phyloP scores from a whole-genome alignment of 768 basidiomycete species.

The Rubroboletus satanas region DNA sequence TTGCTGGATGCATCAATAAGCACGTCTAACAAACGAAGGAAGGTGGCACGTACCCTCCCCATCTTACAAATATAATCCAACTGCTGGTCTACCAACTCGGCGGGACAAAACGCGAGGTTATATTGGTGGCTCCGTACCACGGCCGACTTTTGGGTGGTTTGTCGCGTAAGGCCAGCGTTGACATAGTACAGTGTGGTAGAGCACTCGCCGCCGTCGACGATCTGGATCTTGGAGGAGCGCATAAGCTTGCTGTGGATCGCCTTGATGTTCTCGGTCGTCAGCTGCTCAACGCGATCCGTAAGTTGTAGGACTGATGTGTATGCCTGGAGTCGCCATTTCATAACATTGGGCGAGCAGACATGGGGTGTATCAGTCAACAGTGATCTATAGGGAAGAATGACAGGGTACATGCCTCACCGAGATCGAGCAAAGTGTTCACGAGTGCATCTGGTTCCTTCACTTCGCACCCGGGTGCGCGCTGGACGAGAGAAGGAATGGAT shows the following conservation, averaged over 20 bases:
- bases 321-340: slow-evolving; percentile 15
- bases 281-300: slow-evolving; percentile 22
- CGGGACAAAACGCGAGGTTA: slow-evolving; percentile 32
- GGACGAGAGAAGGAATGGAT: slow-evolving; percentile 23
- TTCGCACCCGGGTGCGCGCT: slow-evolving; percentile 22
- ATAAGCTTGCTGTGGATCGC: slow-evolving; percentile 28
- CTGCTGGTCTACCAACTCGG: slow-evolving; percentile 30
- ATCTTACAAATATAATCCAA: slow-evolving; percentile 35
- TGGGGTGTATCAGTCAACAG: not conserved
- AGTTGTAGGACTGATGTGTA: slow-evolving; percentile 22
- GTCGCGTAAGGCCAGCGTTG: slow-evolving; percentile 30
- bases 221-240: slow-evolving; percentile 30
- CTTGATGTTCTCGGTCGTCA: slow-evolving; percentile 30
- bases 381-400: not conserved
- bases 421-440: slow-evolving; percentile 18
- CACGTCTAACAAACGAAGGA: not conserved
- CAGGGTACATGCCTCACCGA: slow-evolving; percentile 23
- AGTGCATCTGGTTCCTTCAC: slow-evolving; percentile 23
- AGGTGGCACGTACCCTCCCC: slow-evolving; percentile 24
- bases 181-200: slow-evolving; percentile 21
- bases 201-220: slow-evolving; percentile 11
- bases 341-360: not conserved
- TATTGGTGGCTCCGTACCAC: slow-evolving; percentile 31
- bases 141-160: slow-evolving; percentile 28
- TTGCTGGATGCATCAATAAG: slow-evolving; percentile 22